Evolutionary conservation across 2,329 filamentous ascomycete species (phyloP), one percentile per base, ranked within the genome.

Genomic region (Pestalotiopsis fici): DNA sequence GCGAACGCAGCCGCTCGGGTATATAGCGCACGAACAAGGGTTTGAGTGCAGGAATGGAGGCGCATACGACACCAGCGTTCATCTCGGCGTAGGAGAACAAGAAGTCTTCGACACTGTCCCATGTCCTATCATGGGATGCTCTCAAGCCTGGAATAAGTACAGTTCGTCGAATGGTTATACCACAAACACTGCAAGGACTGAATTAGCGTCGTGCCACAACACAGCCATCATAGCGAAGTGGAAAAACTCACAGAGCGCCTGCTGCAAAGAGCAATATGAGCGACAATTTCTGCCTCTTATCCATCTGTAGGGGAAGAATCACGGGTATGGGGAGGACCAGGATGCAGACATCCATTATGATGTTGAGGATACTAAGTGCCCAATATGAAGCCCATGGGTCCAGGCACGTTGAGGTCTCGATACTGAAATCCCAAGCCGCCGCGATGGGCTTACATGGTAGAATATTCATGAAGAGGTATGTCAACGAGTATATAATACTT

Each of bases 21-120:
- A 67, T n/a, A 18, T 54, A 67, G 37, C 35, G 39, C 13, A 54
- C 35, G 27, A 67, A 64, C n/a, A 67, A 39, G 18, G 66, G 66
- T 56, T 67, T 67, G 23, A 65, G 54, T 18, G 61, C 62, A 6
- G 66, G 66, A 9, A 67, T 56, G 12, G 66, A 65, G 25, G 66
- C 66, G 37, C 66, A 67, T n/a, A 67, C 31, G 15, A 66, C 62
- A 18, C 65, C 65, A 1, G 65, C 65, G 47, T 66, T 64, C 13
- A 66, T 39, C 55, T 65, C 63, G 23, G 54, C 25, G 28, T 31
- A 56, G 12, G 63, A 56, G 25, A 31, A 57, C 3, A 65, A 15
- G 18, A 57, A 59, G 13, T 65, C 54, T 15, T 65, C 63, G 13
- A 65, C 35, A 2, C n/a, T 23, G 27, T 27, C n/a, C 47, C 54